phyloP scores from a whole-genome alignment of 108 stramenopile genomes.

The Nitzschia sp. region DNA sequence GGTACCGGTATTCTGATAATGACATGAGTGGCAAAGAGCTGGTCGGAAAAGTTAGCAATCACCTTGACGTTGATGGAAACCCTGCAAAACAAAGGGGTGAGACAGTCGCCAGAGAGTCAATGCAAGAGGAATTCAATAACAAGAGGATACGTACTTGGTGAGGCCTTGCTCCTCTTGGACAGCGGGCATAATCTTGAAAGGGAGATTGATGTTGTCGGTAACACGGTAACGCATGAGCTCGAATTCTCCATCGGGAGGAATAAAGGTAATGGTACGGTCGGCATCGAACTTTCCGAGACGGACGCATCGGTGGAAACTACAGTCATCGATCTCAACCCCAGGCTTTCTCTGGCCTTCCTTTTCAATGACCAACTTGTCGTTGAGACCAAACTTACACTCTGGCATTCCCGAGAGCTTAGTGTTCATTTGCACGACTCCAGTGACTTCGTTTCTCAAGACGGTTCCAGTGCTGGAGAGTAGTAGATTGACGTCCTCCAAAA shows the following conservation, averaged over 20 bases:
- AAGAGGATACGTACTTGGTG: conserved; percentile 63
- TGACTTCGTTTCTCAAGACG: conserved; percentile 92
- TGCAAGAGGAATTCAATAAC: neutral
- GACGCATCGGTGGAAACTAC: conserved; percentile 98
- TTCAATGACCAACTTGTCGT: conserved; percentile 99
- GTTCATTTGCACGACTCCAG: conserved; percentile 96
- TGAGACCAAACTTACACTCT: conserved; percentile 98
- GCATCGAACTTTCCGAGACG: conserved; percentile 98
- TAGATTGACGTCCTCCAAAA: conserved; percentile 95
- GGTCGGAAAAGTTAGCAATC: conserved; percentile 90
- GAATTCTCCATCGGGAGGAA: conserved; percentile 99
- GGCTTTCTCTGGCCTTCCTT: conserved; percentile 86
- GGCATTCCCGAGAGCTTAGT: conserved; percentile 98
- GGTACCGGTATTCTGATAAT: conserved; percentile 98
- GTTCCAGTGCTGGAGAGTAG: conserved; percentile 89
- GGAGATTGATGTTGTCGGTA: conserved; percentile 93
- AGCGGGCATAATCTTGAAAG: conserved; percentile 93
- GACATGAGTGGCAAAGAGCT: conserved; percentile 92
- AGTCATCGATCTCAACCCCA: conserved; percentile 97
- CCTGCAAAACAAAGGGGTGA: conserved; percentile 29
- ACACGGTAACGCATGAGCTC: conserved; percentile 99
- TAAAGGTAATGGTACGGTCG: conserved; percentile 99
- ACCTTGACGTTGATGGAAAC: conserved; percentile 94
- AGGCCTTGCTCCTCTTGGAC: conserved; percentile 93
- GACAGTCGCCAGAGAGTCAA: neutral